phyloP scores from a whole-genome alignment of 345 rosid genomes.

The Toxicodendron radicans region DNA sequence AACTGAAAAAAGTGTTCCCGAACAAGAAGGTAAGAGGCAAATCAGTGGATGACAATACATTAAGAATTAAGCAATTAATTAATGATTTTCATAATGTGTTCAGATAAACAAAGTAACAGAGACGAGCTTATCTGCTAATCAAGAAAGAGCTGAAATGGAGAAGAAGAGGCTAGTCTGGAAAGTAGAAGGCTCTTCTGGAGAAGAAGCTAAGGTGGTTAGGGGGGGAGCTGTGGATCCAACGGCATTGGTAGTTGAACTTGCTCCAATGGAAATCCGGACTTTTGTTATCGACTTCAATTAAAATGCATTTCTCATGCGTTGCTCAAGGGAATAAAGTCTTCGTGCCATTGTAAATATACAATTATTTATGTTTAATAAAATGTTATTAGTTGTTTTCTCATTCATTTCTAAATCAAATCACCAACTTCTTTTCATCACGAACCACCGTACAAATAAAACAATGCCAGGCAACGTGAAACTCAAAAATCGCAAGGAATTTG shows the following conservation, averaged over 20 bases:
- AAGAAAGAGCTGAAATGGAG: conserved; percentile 59
- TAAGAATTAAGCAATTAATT: neutral
- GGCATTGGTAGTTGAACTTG: conserved; percentile 51
- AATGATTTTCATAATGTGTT: neutral
- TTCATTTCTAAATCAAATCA: neutral
- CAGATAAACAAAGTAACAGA: conserved; percentile 46
- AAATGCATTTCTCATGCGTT: neutral
- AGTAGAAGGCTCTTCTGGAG: conserved; percentile 31
- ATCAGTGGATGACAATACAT: neutral
- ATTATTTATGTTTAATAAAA: neutral
- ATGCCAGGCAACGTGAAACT: neutral
- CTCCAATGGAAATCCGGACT: conserved; percentile 72
- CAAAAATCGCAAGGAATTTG: no score
- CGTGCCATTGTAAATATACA: neutral
- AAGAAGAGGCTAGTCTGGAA: conserved; percentile 61
- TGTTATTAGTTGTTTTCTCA: neutral
- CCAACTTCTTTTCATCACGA: neutral
- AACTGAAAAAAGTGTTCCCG: conserved; percentile 64
- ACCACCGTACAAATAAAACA: no score
- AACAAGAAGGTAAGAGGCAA: conserved; percentile 45
- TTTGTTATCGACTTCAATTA: conserved; percentile 35
- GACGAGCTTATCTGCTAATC: conserved; percentile 55
- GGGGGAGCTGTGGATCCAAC: conserved; percentile 53
- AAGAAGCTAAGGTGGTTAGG: conserved; percentile 27
- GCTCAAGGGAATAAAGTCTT: neutral